These are phyloP conservation scores for Pseudocercospora ulei DNA, from an alignment of 2,329 filamentous ascomycete genomes.

Conservation along the genomic window DNA sequence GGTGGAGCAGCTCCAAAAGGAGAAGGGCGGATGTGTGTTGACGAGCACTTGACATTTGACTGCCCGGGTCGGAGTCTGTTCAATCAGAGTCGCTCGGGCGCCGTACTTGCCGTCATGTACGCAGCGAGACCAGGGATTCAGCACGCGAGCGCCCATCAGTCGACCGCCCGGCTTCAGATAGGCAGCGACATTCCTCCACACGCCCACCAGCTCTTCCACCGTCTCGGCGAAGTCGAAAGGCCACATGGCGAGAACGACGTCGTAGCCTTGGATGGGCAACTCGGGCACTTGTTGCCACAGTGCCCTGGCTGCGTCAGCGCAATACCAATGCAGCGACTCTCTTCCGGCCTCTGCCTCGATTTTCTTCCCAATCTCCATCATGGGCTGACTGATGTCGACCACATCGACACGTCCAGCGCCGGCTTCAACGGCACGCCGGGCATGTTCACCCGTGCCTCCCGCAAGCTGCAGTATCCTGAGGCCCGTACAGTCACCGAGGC, in stretches of 20 bases:
- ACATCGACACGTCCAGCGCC: slow-evolving; percentile 17
- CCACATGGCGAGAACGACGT: slow-evolving; percentile 20
- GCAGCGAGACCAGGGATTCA: slow-evolving; percentile 6
- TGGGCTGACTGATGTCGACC: slow-evolving; percentile 13
- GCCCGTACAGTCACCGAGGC: slow-evolving; percentile 16
- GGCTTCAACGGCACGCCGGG: slow-evolving; percentile 15
- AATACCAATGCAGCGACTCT: slow-evolving; percentile 15
- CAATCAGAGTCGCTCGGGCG: slow-evolving; percentile 10
- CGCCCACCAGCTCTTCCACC: slow-evolving; percentile 11
- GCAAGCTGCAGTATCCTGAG: slow-evolving; percentile 18
- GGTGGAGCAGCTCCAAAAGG: slow-evolving; percentile 11
- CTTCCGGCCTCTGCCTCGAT: slow-evolving; percentile 11
- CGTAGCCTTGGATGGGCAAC: slow-evolving; percentile 15
- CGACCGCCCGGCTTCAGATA: slow-evolving; percentile 18
- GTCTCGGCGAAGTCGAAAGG: slow-evolving; percentile 17
- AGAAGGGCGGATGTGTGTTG: slow-evolving; percentile 11
- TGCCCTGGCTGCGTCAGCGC: slow-evolving; percentile 14
- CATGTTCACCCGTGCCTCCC: slow-evolving; percentile 18
- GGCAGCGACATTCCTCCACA: slow-evolving; percentile 17
- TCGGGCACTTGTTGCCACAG: slow-evolving; percentile 11
- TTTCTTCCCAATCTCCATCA: slow-evolving; percentile 16
- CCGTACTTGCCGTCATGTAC: slow-evolving; percentile 17
- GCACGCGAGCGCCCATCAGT: slow-evolving; percentile 13
- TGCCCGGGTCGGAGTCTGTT: slow-evolving; percentile 9
- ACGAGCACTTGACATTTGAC: slow-evolving; percentile 13